Evolutionary conservation across 495 filamentous ascomycete genomes (phyloP).

Genomic region (Trypethelium eluteriae): DNA sequence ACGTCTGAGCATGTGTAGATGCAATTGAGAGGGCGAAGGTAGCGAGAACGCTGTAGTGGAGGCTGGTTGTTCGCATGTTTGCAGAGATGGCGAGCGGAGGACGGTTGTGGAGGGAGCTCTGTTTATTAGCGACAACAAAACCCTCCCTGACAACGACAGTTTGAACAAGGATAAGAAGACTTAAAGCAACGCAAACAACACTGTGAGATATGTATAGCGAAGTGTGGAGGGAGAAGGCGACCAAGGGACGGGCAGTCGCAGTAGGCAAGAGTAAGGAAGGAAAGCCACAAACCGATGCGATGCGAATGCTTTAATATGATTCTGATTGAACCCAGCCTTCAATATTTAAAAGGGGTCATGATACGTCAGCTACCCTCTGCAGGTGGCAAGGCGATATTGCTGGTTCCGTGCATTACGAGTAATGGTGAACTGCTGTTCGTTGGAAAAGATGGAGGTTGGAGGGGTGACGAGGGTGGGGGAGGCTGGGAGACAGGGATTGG

Average conservation of each 20-base stretch:
- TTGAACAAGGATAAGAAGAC: background rate
- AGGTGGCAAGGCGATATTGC: background rate
- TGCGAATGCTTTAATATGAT: background rate
- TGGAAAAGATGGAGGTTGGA: conserved; percentile 10
- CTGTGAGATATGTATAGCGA: conserved; percentile 8
- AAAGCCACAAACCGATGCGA: background rate
- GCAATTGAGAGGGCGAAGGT: conserved; percentile 24
- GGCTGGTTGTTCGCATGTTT: conserved; percentile 22
- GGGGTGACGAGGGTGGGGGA: conserved; percentile 1
- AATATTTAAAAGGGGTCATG: conserved; percentile 2
- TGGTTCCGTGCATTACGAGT: background rate
- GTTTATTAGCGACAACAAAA: conserved; percentile 17
- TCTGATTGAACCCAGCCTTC: background rate
- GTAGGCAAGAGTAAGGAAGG: background rate
- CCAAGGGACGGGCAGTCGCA: conserved; percentile 11
- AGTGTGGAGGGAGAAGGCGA: conserved; percentile 13
- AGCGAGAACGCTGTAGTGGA: conserved; percentile 15
- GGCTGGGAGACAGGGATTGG: conserved; percentile 13
- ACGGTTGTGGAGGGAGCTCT: conserved; percentile 5
- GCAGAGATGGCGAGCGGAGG: conserved; percentile 6
- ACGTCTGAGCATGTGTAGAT: conserved; percentile 51
- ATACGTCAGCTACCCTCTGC: background rate
- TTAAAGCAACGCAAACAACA: background rate
- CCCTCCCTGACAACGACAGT: background rate
- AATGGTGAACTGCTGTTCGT: background rate